A percentile compares a stretch with the other conserved stretches of the same genome.
These are phyloP conservation scores for Aspergillus caelatus DNA, from an alignment of 2,329 filamentous ascomycete genomes.

Conservation along the genomic window DNA sequence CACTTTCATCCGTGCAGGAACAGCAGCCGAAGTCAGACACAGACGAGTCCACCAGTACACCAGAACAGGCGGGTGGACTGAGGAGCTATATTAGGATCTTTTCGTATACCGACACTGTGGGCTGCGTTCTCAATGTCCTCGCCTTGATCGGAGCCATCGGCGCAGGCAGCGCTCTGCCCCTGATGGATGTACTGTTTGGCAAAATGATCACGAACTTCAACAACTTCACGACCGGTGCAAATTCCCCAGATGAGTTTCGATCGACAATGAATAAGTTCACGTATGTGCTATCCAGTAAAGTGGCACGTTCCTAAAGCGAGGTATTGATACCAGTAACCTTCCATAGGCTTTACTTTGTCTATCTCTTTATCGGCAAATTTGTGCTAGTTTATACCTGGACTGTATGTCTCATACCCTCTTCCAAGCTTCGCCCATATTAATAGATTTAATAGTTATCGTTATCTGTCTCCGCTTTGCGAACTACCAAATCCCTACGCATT, in stretches of 20 bases:
- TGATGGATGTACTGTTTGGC: constrained; percentile 7
- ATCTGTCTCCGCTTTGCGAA: constrained; percentile 4
- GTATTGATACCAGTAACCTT: neutral
- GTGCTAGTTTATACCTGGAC: constrained; percentile 6
- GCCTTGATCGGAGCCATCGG: constrained; percentile 9
- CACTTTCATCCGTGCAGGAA: neutral
- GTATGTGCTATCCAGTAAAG: neutral
- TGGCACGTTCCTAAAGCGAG: neutral
- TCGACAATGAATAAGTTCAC: constrained; percentile 6
- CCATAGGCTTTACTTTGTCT: constrained; percentile 7
- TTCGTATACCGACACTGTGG: constrained; percentile 1
- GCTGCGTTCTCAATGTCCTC: constrained; percentile 7
- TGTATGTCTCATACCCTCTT: neutral
- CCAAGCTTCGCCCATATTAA: neutral
- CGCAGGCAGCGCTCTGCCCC: constrained; percentile 2
- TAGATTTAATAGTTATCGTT: neutral
- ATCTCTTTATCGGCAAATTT: constrained; percentile 7
- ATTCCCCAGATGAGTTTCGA: neutral
- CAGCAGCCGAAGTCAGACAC: neutral
- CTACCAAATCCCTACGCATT: neutral
- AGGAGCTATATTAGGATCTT: constrained; percentile 3
- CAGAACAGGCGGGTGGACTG: neutral
- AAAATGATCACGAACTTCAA: constrained; percentile 10
- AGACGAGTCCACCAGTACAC: neutral
- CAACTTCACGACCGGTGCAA: neutral